Conservation (phyloP, 2,329 filamentous ascomycete species). For the Xylaria sp. region DNA sequence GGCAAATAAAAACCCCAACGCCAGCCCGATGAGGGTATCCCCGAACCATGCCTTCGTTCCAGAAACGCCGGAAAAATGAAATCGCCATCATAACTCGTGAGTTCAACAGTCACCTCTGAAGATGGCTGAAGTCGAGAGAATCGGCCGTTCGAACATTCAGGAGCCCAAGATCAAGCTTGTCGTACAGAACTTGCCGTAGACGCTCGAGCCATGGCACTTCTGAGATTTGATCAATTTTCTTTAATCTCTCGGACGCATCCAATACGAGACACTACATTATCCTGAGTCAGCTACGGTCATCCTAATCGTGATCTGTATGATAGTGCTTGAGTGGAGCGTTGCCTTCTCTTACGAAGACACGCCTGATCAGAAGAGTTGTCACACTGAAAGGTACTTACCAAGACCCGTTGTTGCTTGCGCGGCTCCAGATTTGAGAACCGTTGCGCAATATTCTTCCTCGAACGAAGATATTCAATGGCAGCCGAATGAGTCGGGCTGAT, state of each 20-base stretch:
- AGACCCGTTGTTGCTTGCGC: conserved; percentile 10
- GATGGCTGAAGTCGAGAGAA: conserved; percentile 13
- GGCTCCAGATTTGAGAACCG: conserved; percentile 4
- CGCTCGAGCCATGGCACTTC: conserved; percentile 28
- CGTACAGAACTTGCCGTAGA: conserved; percentile 18
- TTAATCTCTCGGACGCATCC: conserved; percentile 25
- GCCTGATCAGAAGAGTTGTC: not conserved
- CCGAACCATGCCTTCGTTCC: conserved; percentile 3
- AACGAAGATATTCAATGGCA: conserved; percentile 43
- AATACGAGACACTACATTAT: conserved; percentile 21
- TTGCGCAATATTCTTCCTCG: conserved; percentile 5
- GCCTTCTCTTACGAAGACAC: not conserved
- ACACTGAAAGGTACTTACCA: not conserved
- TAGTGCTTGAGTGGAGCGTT: not conserved
- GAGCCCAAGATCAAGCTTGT: conserved; percentile 20
- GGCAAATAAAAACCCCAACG: conserved; percentile 10
- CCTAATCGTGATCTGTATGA: not conserved
- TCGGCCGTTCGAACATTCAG: conserved; percentile 14
- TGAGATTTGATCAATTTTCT: conserved; percentile 21
- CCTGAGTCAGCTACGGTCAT: conserved; percentile 4
- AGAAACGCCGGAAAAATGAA: conserved; percentile 6
- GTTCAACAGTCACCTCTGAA: conserved; percentile 7
- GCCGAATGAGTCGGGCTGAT: conserved; percentile 42
- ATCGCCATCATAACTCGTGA: not conserved
- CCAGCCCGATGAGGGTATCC: conserved; percentile 19